Evolutionary conservation across 495 filamentous ascomycete species (phyloP).

Genomic region (Daldinia caldariorum): DNA sequence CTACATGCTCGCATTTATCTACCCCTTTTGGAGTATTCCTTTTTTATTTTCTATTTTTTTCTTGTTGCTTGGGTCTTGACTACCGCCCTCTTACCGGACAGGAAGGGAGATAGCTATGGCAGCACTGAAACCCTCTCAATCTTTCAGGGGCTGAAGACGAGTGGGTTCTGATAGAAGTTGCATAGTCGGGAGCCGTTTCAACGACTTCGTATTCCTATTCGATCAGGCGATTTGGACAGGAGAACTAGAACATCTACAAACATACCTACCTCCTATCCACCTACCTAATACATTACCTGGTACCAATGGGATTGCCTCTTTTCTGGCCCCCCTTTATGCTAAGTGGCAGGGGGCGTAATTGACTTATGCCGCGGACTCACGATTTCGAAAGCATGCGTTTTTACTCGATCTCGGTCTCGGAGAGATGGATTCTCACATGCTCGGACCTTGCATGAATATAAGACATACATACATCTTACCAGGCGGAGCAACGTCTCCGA

Average conservation of each 20-base stretch:
- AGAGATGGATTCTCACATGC: neutral
- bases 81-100: neutral
- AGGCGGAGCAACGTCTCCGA: constrained; percentile 1
- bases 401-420: neutral
- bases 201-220: neutral
- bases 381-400: neutral
- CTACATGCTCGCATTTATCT: neutral
- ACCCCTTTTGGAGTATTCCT: neutral
- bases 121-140: neutral
- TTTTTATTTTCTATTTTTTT: neutral
- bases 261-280: neutral
- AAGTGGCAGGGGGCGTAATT: neutral
- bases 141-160: neutral
- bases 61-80: neutral
- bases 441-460: neutral
- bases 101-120: neutral
- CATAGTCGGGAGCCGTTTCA: neutral
- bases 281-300: too few relatives aligned
- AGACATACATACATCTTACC: neutral
- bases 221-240: neutral
- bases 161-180: neutral
- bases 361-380: neutral
- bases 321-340: neutral
- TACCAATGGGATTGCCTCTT: too few relatives aligned
- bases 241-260: neutral